Evolutionary conservation across 2,329 filamentous ascomycete species (phyloP), one percentile per base, ranked within the genome.

Genomic region (Fusarium multiceps): DNA sequence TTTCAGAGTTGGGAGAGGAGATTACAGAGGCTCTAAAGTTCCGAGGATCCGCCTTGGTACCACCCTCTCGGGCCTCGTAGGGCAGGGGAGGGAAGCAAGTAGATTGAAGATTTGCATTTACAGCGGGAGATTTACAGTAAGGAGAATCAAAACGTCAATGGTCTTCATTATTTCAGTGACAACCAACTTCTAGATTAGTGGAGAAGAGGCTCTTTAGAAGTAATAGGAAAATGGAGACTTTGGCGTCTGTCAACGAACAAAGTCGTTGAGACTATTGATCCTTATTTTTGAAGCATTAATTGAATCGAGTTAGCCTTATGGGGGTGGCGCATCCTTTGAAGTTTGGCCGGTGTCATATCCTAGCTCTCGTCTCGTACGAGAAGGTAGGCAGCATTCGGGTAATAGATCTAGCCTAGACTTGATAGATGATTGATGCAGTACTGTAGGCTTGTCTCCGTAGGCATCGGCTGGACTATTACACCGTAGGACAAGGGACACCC

Each of bases 221-320:
- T 28, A 60, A 60, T 60, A 34, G 42, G 49, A 21, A n/a, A 12
- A 58, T 34, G 42, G 27, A 3, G n/a, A 27, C 21, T 42, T 55
- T 63, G 54, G 61, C 48, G 42, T 49, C 61, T 45, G 25, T 60
- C 27, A 42, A 16, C 20, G 21, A 25, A 6, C 34, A 28, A 42
- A 28, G n/a, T 59, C 48, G 42, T 49, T 66, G 61, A 23, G 37
- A 53, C 63, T 66, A 55, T 49, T 55, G 47, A 61, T 55, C 18
- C 7, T 65, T 48, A 23, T 40, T 53, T 32, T 9, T 53, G 53
- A 59, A 64, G 51, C 62, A 46, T 43, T 30, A n/a, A 27, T 59
- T 66, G 20, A 46, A 49, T 34, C 23, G 37, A 58, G 30, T 45
- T 60, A 34, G 55, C 49, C 43, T 59, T 48, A 60, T 27, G 30